A percentile compares a stretch with the other conserved stretches of the same genome.
Conservation (phyloP, 768 basidiomycete species). For the Russula compacta region DNA sequence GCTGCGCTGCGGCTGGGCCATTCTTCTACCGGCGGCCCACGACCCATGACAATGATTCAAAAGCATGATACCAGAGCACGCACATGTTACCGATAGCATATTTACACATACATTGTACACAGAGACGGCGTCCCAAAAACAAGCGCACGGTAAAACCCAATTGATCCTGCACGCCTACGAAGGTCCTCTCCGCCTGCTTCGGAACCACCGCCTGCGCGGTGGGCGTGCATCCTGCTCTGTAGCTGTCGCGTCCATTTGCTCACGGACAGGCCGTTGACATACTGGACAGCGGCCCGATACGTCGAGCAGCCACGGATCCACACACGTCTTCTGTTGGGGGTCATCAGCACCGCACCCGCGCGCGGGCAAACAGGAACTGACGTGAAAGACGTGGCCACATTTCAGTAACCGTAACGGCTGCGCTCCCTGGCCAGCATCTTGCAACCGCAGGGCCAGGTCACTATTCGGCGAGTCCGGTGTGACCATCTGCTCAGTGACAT, state of each 20-base stretch:
- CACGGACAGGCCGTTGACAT: conserved; percentile 69
- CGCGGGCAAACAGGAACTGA: conserved; percentile 31
- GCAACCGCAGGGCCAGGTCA: conserved; percentile 41
- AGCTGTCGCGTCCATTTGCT: conserved; percentile 28
- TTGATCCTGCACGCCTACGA: neutral
- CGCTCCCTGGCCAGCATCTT: conserved; percentile 66
- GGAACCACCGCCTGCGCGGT: conserved; percentile 18
- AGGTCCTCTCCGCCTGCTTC: conserved; percentile 8
- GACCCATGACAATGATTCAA: neutral
- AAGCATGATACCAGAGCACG: neutral
- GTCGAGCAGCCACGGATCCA: conserved; percentile 83
- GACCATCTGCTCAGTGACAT: neutral
- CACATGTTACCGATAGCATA: neutral
- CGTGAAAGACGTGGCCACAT: conserved; percentile 89
- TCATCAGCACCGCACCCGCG: neutral
- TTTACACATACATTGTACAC: neutral
- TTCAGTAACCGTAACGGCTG: conserved; percentile 67
- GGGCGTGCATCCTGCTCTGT: conserved; percentile 22
- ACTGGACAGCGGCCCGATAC: conserved; percentile 84
- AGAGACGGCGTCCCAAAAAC: neutral
- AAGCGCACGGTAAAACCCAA: neutral
- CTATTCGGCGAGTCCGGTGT: neutral
- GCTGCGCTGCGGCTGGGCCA: no score
- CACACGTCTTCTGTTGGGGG: conserved; percentile 60
- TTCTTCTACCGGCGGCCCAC: no score